phyloP scores from a whole-genome alignment of 2,329 filamentous ascomycete genomes.

The Tolypocladium guangdongense region DNA sequence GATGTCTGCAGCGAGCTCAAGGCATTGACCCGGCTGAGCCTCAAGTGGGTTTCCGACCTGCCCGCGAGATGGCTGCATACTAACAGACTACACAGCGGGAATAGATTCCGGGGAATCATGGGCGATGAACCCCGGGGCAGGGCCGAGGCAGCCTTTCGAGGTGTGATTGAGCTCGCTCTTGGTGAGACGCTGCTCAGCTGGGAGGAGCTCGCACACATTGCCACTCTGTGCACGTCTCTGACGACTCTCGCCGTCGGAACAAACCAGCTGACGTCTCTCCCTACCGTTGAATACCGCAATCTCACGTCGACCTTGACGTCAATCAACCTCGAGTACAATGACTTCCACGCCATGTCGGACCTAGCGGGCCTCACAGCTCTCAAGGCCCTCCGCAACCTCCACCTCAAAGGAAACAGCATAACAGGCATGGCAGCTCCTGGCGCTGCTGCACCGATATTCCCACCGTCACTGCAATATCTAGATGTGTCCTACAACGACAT shows the following conservation, averaged over 20 bases:
- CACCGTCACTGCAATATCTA: constrained; percentile 47
- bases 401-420: constrained; percentile 72
- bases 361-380: constrained; percentile 43
- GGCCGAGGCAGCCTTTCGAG: constrained; percentile 30
- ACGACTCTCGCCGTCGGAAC: constrained; percentile 39
- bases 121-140: constrained; percentile 16
- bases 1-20: constrained; percentile 61
- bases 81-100: constrained; percentile 45
- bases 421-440: constrained; percentile 23
- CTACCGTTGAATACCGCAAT: constrained; percentile 22
- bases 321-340: constrained; percentile 63
- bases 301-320: constrained; percentile 45
- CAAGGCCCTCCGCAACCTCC: constrained; percentile 42
- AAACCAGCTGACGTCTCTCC: constrained; percentile 47
- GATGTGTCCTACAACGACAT: constrained; percentile 67
- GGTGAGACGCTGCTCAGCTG: constrained; percentile 58
- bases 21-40: constrained; percentile 52
- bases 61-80: background rate
- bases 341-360: constrained; percentile 48
- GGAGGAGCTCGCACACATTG: constrained; percentile 48
- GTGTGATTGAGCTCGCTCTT: constrained; percentile 50
- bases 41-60: constrained; percentile 48
- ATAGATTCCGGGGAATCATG: constrained; percentile 49
- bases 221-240: constrained; percentile 42
- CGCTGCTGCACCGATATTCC: constrained; percentile 33